Percentiles rank a stretch among this genome's conserved stretches.
These are phyloP conservation scores for Periconia digitata DNA, from an alignment of 2,329 filamentous ascomycete species.

Conservation along the genomic window DNA sequence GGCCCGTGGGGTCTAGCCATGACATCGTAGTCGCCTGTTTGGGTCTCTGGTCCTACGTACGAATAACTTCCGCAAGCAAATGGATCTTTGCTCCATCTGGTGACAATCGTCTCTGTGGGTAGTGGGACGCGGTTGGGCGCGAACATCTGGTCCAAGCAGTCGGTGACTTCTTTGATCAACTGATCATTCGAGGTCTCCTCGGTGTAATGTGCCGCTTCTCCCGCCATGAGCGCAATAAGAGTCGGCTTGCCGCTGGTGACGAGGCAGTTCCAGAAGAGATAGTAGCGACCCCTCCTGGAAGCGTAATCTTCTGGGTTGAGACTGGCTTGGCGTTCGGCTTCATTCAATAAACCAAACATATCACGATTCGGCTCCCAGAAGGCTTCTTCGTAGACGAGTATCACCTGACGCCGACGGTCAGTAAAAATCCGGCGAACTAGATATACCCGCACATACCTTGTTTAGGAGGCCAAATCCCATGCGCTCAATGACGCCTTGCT, in stretches of 20 bases:
- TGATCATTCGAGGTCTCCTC: conserved; percentile 75
- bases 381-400: conserved; percentile 81
- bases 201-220: conserved; percentile 86
- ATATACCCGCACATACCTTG: conserved; percentile 58
- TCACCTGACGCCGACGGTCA: conserved; percentile 52
- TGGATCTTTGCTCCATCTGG: conserved; percentile 85
- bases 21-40: conserved; percentile 83
- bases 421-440: not conserved
- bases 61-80: conserved; percentile 97
- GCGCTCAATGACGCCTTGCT: conserved; percentile 74
- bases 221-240: conserved; percentile 91
- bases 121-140: conserved; percentile 63
- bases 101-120: conserved; percentile 84
- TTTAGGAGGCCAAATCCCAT: conserved; percentile 94
- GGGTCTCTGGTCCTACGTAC: conserved; percentile 81
- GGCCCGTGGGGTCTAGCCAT: conserved; percentile 87
- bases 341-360: conserved; percentile 89
- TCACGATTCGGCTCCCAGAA: conserved; percentile 92
- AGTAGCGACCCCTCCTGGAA: conserved; percentile 82
- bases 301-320: conserved; percentile 79
- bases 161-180: conserved; percentile 78
- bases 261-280: conserved; percentile 96
- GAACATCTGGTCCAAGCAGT: conserved; percentile 77
- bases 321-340: conserved; percentile 69
- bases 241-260: conserved; percentile 84